Percentiles rank a stretch among this genome's conserved stretches.
Conservation (phyloP, 164 flowering plant species). For the Nymphaea colorata region DNA sequence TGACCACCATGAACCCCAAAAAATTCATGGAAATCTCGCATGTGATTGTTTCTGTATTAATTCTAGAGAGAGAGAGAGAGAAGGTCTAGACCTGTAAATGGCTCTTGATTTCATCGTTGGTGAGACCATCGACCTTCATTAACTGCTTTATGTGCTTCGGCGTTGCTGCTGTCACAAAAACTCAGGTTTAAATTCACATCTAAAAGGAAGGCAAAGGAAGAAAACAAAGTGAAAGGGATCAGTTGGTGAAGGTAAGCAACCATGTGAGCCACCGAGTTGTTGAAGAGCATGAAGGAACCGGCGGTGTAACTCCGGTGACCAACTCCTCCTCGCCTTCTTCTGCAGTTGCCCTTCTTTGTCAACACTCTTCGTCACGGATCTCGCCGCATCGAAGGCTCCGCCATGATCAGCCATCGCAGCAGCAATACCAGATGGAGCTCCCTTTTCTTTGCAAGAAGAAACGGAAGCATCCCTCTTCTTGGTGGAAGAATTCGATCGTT, state of each 20-base stretch:
- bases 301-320: slow-evolving; percentile 87
- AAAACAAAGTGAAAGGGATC: not conserved
- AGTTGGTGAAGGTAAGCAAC: slow-evolving; percentile 18
- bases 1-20: not conserved
- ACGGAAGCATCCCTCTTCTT: not conserved
- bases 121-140: slow-evolving; percentile 95
- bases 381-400: not conserved
- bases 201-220: not conserved
- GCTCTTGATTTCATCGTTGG: slow-evolving; percentile 96
- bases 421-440: not conserved
- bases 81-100: slow-evolving; percentile 67
- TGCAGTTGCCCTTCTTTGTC: slow-evolving; percentile 24
- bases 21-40: not conserved
- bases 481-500: not conserved
- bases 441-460: not conserved
- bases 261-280: slow-evolving; percentile 89
- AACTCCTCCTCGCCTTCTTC: slow-evolving; percentile 65
- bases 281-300: slow-evolving; percentile 69
- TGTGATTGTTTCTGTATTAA: not conserved
- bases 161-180: slow-evolving; percentile 50
- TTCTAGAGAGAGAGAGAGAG: not conserved
- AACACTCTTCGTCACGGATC: slow-evolving; percentile 9
- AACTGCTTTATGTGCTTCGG: slow-evolving; percentile 93
- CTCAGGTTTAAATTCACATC: not conserved
- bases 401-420: not conserved